These are phyloP conservation scores for Claviceps sorghi DNA, from an alignment of 2,329 filamentous ascomycete species.

Conservation along the genomic window DNA sequence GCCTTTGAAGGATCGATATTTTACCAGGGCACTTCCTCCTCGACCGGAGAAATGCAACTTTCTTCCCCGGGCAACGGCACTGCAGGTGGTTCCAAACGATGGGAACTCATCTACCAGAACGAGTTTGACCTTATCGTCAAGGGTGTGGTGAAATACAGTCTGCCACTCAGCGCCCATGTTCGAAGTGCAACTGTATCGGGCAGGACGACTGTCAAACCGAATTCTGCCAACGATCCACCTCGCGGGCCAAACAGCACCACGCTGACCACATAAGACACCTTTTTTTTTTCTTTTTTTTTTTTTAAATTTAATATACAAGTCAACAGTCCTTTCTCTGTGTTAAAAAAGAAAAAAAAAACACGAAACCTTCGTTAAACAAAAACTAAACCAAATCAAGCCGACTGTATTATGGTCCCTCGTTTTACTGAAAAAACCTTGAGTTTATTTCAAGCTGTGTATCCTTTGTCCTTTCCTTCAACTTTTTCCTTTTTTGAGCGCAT, in stretches of 20 bases:
- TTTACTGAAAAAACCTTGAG: not conserved
- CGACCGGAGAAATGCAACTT: conserved; percentile 72
- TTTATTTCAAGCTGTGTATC: not conserved
- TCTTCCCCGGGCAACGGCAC: conserved; percentile 77
- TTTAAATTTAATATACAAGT: not conserved
- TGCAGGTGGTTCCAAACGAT: conserved; percentile 68
- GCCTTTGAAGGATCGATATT: conserved; percentile 85
- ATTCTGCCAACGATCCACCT: conserved; percentile 46
- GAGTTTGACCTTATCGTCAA: conserved; percentile 89
- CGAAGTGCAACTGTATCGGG: conserved; percentile 46
- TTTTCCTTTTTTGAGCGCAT: conserved; percentile 19
- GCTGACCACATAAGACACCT: conserved; percentile 3
- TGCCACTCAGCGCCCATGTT: conserved; percentile 46
- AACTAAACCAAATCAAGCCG: too few relatives aligned
- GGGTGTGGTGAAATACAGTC: conserved; percentile 72
- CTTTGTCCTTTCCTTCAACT: conserved; percentile 14
- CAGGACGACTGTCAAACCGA: conserved; percentile 45
- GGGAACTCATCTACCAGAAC: conserved; percentile 81
- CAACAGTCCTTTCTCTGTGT: too few relatives aligned
- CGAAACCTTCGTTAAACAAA: too few relatives aligned
- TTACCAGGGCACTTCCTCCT: conserved; percentile 54
- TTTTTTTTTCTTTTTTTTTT: not conserved
- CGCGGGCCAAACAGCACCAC: conserved; percentile 61
- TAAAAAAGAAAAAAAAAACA: not conserved
- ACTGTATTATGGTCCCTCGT: not conserved